phyloP scores from a whole-genome alignment of 371 early-diverging fungal genomes.

The Mucor indicus region DNA sequence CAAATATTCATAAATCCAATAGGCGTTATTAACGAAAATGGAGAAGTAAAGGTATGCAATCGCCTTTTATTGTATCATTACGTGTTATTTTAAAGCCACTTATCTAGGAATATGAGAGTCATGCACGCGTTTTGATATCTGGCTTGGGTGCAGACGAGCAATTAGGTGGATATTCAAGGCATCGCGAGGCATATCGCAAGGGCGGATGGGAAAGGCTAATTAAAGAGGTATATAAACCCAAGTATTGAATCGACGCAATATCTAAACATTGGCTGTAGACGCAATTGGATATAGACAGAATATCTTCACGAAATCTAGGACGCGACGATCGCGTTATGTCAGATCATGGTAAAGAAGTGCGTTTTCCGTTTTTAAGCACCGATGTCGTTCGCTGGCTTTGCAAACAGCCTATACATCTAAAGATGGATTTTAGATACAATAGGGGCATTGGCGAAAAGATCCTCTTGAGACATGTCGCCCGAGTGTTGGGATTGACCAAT shows the following conservation, averaged over 20 bases:
- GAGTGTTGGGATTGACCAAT: conserved; percentile 51
- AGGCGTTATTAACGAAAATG: conserved; percentile 26
- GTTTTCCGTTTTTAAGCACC: conserved; percentile 87
- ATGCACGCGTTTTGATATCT: conserved; percentile 77
- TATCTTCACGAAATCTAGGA: conserved; percentile 81
- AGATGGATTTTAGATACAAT: conserved; percentile 77
- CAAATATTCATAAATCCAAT: background rate
- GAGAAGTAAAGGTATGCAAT: background rate
- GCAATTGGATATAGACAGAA: conserved; percentile 82
- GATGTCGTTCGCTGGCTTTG: conserved; percentile 69
- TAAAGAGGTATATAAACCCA: conserved; percentile 46
- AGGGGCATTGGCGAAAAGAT: conserved; percentile 91
- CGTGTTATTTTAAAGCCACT: background rate
- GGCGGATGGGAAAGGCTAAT: conserved; percentile 67
- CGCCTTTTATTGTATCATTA: background rate
- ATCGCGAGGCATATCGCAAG: conserved; percentile 70
- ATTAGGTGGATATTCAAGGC: conserved; percentile 90
- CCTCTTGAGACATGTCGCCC: conserved; percentile 70
- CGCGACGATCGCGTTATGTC: conserved; percentile 94
- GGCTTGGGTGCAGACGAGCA: conserved; percentile 98
- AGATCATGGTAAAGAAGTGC: conserved; percentile 84
- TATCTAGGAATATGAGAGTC: conserved; percentile 54
- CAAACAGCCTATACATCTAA: conserved; percentile 69
- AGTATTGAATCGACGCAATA: background rate
- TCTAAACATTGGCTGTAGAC: conserved; percentile 40